phyloP scores from a whole-genome alignment of 306 rosid species.

The Adenanthera pavonina region DNA sequence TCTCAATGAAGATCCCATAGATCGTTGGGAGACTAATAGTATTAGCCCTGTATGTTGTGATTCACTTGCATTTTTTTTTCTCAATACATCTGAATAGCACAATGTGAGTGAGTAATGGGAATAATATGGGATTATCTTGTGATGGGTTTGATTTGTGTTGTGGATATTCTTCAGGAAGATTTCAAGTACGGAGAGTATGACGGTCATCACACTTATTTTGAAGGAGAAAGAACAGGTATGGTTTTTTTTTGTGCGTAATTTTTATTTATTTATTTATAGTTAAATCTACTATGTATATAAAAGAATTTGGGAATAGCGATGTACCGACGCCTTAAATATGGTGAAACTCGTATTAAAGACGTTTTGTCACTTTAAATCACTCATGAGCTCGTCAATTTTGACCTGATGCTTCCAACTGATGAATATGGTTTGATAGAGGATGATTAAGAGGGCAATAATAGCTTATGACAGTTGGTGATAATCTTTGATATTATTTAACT shows the following conservation, averaged over 20 bases:
- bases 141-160: conserved; percentile 28
- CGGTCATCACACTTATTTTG: conserved; percentile 81
- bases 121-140: not conserved
- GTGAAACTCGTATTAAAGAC: not conserved
- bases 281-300: not conserved
- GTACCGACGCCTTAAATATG: not conserved
- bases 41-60: conserved; percentile 53
- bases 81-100: not conserved
- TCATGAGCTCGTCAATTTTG: not conserved
- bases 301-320: not conserved
- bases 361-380: not conserved
- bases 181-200: conserved; percentile 76
- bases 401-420: not conserved
- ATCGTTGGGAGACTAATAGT: conserved; percentile 67
- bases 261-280: not conserved
- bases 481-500: not conserved
- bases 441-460: not conserved
- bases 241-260: not conserved
- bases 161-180: conserved; percentile 66
- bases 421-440: not conserved
- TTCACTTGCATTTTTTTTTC: not conserved
- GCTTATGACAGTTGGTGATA: conserved; percentile 5
- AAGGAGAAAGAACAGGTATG: conserved; percentile 69
- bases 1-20: conserved; percentile 78
- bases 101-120: not conserved